These are phyloP conservation scores for Nemophila menziesii DNA, from an alignment of 257 asterid genomes.

Conservation along the genomic window DNA sequence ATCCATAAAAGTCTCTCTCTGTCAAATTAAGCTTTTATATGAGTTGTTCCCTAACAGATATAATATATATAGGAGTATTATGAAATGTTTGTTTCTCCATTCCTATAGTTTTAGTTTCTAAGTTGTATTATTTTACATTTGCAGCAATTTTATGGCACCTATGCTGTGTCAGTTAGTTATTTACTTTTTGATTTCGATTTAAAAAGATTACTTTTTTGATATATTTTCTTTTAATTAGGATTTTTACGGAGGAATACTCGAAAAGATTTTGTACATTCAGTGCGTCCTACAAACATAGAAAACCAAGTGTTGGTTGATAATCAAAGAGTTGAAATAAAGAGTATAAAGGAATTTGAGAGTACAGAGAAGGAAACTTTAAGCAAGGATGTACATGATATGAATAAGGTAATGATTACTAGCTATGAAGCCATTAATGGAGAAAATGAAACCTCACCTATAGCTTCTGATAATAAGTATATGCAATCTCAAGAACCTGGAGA, in stretches of 20 bases:
- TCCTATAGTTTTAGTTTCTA: no score
- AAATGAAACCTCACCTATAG: constrained; percentile 14
- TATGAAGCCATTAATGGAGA: constrained; percentile 12
- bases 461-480: constrained; percentile 11
- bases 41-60: no score
- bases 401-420: constrained; percentile 13
- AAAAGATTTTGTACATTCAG: constrained; percentile 5
- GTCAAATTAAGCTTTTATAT: no score
- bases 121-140: no score
- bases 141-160: background rate
- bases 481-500: constrained; percentile 42
- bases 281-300: background rate
- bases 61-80: no score
- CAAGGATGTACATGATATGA: constrained; percentile 15
- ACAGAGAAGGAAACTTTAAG: constrained; percentile 12
- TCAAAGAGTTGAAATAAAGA: background rate
- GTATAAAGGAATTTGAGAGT: background rate
- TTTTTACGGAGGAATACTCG: constrained; percentile 1
- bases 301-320: background rate
- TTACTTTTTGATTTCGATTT: background rate
- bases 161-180: background rate
- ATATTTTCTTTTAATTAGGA: constrained; percentile 8
- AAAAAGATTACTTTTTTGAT: background rate
- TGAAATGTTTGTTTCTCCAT: no score
- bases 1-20: no score